These are phyloP conservation scores for Lodderomyces parapsilosis DNA, from an alignment of 1,139 yeast genomes.

Conservation along the genomic window DNA sequence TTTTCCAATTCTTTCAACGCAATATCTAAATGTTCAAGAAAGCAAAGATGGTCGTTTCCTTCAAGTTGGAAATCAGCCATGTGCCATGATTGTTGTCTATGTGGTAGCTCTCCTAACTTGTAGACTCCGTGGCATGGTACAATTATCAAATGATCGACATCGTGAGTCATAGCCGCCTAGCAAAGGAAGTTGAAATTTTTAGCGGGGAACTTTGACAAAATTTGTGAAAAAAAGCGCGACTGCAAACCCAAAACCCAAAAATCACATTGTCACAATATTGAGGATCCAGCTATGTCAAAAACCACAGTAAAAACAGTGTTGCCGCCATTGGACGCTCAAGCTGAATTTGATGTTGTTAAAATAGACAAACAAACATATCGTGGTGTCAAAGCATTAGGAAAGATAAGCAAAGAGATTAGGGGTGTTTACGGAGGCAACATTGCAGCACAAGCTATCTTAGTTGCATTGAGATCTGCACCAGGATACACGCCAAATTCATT, in stretches of 20 bases:
- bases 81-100: slow-evolving; percentile 53
- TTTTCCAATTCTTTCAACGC: slow-evolving; percentile 33
- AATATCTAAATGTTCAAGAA: slow-evolving; percentile 57
- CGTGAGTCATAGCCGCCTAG: not conserved
- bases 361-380: slow-evolving; percentile 22
- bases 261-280: not conserved
- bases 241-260: no score
- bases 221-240: not conserved
- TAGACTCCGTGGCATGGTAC: slow-evolving; percentile 74
- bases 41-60: slow-evolving; percentile 66
- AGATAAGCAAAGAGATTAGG: slow-evolving; percentile 30
- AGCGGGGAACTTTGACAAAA: no score
- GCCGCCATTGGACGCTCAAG: slow-evolving; percentile 14
- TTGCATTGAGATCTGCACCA: slow-evolving; percentile 31
- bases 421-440: slow-evolving; percentile 46
- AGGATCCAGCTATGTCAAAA: not conserved
- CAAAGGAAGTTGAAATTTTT: no score
- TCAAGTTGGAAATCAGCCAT: slow-evolving; percentile 66
- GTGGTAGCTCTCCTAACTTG: slow-evolving; percentile 28
- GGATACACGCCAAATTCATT: slow-evolving; percentile 43
- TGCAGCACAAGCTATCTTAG: slow-evolving; percentile 41
- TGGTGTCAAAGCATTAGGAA: slow-evolving; percentile 32
- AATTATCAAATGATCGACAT: slow-evolving; percentile 34
- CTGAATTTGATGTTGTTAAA: slow-evolving; percentile 23
- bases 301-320: not conserved